Conservation (phyloP, 805 yeast genomes). For the Sugiyamaella qingdaonensis region DNA sequence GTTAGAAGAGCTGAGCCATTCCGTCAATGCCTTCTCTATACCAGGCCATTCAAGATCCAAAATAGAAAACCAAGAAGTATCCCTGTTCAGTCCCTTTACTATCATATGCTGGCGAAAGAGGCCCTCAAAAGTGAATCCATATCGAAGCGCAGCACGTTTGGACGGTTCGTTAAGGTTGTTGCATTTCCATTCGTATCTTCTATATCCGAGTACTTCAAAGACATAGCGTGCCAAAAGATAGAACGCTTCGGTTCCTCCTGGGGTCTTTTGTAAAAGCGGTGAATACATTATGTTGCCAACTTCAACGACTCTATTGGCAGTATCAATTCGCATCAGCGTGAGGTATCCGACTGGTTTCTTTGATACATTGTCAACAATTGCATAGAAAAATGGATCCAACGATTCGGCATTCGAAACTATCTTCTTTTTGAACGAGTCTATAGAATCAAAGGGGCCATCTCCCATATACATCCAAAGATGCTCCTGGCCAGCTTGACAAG, state of each 20-base stretch:
- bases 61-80: constrained; percentile 33
- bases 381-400: constrained; percentile 19
- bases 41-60: constrained; percentile 32
- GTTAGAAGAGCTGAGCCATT: constrained; percentile 29
- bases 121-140: constrained; percentile 35
- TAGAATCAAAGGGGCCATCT: constrained; percentile 15
- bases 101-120: constrained; percentile 30
- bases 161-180: constrained; percentile 32
- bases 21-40: constrained; percentile 23
- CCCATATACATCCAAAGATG: constrained; percentile 24
- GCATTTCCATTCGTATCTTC: constrained; percentile 37
- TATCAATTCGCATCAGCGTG: constrained; percentile 28
- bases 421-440: constrained; percentile 12
- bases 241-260: constrained; percentile 33
- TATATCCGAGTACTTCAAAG: constrained; percentile 29
- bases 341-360: constrained; percentile 29
- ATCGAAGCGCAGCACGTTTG: constrained; percentile 30
- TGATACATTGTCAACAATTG: constrained; percentile 24
- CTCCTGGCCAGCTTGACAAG: constrained; percentile 6
- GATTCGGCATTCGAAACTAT: constrained; percentile 2
- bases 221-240: constrained; percentile 30
- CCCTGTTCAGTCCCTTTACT: constrained; percentile 29
- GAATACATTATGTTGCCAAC: constrained; percentile 31
- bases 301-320: constrained; percentile 29
- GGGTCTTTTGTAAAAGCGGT: constrained; percentile 23